These are phyloP conservation scores for Papiliotrema nemorosa DNA, from an alignment of 1,284 basidiomycete species.

Conservation along the genomic window DNA sequence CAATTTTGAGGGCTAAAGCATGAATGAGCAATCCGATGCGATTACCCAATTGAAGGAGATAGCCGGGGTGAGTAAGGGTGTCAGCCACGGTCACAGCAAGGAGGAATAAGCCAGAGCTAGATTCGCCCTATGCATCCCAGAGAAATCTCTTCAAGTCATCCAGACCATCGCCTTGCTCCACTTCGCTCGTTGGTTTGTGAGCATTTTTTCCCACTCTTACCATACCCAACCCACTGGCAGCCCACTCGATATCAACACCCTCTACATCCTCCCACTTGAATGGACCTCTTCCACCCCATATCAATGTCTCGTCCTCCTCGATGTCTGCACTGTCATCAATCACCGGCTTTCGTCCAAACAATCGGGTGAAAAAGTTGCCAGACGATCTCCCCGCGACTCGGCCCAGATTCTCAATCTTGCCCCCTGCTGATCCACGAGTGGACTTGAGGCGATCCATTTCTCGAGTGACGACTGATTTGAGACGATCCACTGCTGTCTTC, in stretches of 20 bases:
- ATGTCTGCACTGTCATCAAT: slow-evolving; percentile 9
- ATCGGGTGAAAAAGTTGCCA: slow-evolving; percentile 21
- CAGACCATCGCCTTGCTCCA: slow-evolving; percentile 35
- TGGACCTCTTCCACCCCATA: slow-evolving; percentile 40
- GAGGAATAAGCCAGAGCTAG: neutral
- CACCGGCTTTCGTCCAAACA: slow-evolving; percentile 19
- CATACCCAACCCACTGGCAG: slow-evolving; percentile 25
- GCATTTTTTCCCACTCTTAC: slow-evolving; percentile 8
- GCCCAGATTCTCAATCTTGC: slow-evolving; percentile 45
- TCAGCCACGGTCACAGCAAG: neutral
- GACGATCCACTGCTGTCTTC: slow-evolving; percentile 30
- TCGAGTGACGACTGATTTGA: slow-evolving; percentile 39
- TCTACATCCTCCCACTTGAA: slow-evolving; percentile 47
- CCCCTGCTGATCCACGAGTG: slow-evolving; percentile 32
- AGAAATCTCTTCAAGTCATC: slow-evolving; percentile 33
- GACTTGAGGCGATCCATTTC: slow-evolving; percentile 48
- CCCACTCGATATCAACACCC: slow-evolving; percentile 44
- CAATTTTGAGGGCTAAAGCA: no score
- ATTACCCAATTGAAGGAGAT: neutral
- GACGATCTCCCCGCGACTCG: slow-evolving; percentile 24
- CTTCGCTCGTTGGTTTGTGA: slow-evolving; percentile 13
- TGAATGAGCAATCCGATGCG: no score
- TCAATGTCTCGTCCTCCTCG: slow-evolving; percentile 36
- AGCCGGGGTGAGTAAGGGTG: no score
- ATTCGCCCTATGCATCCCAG: slow-evolving; percentile 19